phyloP scores from a whole-genome alignment of 306 rosid species.

The Nissolia schottii region DNA sequence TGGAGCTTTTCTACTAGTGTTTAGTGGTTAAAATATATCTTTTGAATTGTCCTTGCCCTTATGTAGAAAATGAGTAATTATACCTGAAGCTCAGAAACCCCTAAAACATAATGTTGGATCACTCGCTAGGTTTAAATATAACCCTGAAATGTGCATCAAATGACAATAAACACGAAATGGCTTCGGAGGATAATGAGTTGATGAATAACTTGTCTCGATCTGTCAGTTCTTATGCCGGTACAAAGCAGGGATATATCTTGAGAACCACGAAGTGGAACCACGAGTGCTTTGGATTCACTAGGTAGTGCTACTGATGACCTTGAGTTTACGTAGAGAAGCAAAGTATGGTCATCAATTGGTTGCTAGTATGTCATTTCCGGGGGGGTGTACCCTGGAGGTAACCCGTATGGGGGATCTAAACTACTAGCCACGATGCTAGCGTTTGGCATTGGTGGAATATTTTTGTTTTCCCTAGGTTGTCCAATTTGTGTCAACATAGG shows the following conservation, averaged over 20 bases:
- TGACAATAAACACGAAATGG: not conserved
- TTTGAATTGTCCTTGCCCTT: not conserved
- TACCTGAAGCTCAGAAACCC: not conserved
- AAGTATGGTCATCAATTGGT: not conserved
- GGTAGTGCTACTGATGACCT: too few relatives aligned
- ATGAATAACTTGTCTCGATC: slow-evolving; percentile 22
- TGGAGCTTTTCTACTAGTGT: not conserved
- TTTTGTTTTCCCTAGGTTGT: too few relatives aligned
- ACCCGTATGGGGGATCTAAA: too few relatives aligned
- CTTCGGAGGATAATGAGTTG: not conserved
- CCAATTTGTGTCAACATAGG: too few relatives aligned
- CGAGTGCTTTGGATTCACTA: slow-evolving; percentile 2
- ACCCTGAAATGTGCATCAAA: slow-evolving; percentile 15
- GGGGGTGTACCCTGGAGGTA: too few relatives aligned
- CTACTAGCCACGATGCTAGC: too few relatives aligned
- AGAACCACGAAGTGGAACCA: not conserved
- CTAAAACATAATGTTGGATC: slow-evolving; percentile 21
- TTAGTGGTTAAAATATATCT: not conserved
- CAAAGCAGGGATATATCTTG: not conserved
- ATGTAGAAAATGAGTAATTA: not conserved
- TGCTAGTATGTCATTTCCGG: too few relatives aligned
- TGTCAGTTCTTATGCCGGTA: slow-evolving; percentile 28
- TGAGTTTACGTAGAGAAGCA: slow-evolving; percentile 1
- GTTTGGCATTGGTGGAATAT: too few relatives aligned
- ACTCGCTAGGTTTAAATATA: slow-evolving; percentile 24